Conservation (phyloP, 2,329 filamentous ascomycete species). For the Hypoxylon sp. region DNA sequence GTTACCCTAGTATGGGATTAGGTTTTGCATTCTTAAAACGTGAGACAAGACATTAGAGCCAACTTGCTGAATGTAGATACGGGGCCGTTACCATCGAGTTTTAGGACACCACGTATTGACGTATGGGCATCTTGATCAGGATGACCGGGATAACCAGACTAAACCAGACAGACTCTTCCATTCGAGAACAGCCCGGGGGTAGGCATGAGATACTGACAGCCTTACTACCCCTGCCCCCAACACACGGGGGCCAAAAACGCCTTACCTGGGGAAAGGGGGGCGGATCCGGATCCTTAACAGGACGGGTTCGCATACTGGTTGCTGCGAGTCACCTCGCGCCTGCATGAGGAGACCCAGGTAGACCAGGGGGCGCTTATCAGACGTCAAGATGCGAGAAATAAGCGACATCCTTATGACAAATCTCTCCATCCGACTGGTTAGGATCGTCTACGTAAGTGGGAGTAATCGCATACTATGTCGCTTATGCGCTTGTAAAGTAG, state of each 20-base stretch:
- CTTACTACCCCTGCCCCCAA: slow-evolving; percentile 35
- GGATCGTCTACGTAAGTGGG: slow-evolving; percentile 4
- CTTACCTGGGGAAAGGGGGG: slow-evolving; percentile 32
- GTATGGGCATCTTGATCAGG: slow-evolving; percentile 25
- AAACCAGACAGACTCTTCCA: slow-evolving; percentile 27
- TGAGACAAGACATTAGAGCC: slow-evolving; percentile 17
- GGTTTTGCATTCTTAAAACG: slow-evolving; percentile 9
- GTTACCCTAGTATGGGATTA: slow-evolving; percentile 4
- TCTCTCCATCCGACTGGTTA: slow-evolving; percentile 12
- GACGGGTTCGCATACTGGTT: slow-evolving; percentile 14
- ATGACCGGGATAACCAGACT: slow-evolving; percentile 22
- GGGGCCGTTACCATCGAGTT: slow-evolving; percentile 27
- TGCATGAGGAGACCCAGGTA: slow-evolving; percentile 33
- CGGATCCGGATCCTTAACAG: slow-evolving; percentile 32
- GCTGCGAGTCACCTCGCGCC: slow-evolving; percentile 30
- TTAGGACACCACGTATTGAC: slow-evolving; percentile 22
- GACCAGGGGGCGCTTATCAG: slow-evolving; percentile 29
- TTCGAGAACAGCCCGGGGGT: slow-evolving; percentile 34
- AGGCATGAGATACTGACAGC: slow-evolving; percentile 25
- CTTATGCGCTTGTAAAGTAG: background rate
- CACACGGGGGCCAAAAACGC: slow-evolving; percentile 28
- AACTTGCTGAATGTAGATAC: slow-evolving; percentile 17
- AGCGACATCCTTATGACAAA: slow-evolving; percentile 13
- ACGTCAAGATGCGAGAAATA: slow-evolving; percentile 22
- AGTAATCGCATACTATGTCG: slow-evolving; percentile 1